Percentiles rank a stretch among this genome's conserved stretches.
These are phyloP conservation scores for Phytophthora pini DNA, from an alignment of 352 stramenopile species.

Conservation along the genomic window DNA sequence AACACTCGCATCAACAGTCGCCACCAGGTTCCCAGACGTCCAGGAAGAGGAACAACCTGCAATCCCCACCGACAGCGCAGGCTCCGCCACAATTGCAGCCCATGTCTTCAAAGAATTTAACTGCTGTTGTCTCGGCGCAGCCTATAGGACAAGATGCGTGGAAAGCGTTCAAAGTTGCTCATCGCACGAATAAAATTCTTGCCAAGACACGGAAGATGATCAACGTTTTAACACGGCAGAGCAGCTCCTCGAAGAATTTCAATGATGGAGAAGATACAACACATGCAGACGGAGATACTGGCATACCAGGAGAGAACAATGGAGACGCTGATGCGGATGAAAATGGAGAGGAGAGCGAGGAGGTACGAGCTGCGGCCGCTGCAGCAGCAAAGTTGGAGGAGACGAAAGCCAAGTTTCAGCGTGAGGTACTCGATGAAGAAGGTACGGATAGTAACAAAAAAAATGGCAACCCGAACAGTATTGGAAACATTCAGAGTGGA, in stretches of 20 bases:
- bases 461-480: conserved; percentile 1
- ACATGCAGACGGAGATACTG: background rate
- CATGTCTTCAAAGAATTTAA: conserved; percentile 28
- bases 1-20: conserved; percentile 15
- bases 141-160: conserved; percentile 45
- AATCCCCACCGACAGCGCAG: conserved; percentile 22
- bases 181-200: conserved; percentile 67
- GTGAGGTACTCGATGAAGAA: conserved; percentile 59
- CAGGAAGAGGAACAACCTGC: conserved; percentile 30
- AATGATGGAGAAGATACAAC: conserved; percentile 13
- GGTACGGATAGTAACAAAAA: background rate
- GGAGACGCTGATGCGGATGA: conserved; percentile 13
- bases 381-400: conserved; percentile 27
- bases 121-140: background rate
- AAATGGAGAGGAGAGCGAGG: conserved; percentile 14
- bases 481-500: conserved; percentile 8
- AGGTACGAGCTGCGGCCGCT: conserved; percentile 6
- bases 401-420: conserved; percentile 41
- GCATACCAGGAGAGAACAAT: conserved; percentile 4
- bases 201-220: conserved; percentile 64
- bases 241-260: conserved; percentile 14
- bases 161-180: conserved; percentile 68
- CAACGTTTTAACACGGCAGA: conserved; percentile 35
- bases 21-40: conserved; percentile 2
- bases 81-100: conserved; percentile 18